Evolutionary conservation across 306 rosid species (phyloP).

Genomic region (Castanospermum australe): DNA sequence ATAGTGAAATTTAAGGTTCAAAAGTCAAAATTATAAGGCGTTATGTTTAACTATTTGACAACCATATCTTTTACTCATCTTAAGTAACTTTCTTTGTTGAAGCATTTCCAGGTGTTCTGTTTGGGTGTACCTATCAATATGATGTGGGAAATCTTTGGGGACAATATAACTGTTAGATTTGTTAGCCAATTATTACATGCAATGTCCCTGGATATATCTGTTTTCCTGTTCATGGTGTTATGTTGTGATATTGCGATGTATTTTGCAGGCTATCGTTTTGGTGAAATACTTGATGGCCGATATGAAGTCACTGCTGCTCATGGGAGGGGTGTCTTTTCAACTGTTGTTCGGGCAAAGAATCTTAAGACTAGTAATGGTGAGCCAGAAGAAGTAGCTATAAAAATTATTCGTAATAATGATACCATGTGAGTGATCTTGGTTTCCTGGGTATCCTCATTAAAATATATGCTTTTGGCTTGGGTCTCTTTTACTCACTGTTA

Average conservation of each 20-base stretch:
- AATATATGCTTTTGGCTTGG: neutral
- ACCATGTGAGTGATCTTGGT: constrained; percentile 69
- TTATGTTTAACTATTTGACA: neutral
- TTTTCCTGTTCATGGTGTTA: neutral
- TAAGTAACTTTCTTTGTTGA: neutral
- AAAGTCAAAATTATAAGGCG: neutral
- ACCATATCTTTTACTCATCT: neutral
- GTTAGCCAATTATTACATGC: neutral
- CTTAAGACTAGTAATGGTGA: constrained; percentile 73
- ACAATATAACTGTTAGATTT: neutral
- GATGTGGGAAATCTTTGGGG: neutral
- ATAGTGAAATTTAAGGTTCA: neutral
- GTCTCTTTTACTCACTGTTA: constrained; percentile 17
- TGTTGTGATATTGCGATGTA: constrained; percentile 20
- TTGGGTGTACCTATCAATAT: neutral
- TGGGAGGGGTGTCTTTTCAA: constrained; percentile 97
- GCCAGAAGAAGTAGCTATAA: constrained; percentile 95
- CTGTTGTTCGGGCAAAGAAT: constrained; percentile 92
- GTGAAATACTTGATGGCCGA: constrained; percentile 92
- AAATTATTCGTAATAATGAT: constrained; percentile 94
- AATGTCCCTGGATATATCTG: neutral
- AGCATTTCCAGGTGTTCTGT: neutral
- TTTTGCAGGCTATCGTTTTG: constrained; percentile 77
- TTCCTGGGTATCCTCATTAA: neutral
- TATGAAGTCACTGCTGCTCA: constrained; percentile 95